phyloP scores from a whole-genome alignment of 2,329 filamentous ascomycete genomes.

The Penicillium sp. region DNA sequence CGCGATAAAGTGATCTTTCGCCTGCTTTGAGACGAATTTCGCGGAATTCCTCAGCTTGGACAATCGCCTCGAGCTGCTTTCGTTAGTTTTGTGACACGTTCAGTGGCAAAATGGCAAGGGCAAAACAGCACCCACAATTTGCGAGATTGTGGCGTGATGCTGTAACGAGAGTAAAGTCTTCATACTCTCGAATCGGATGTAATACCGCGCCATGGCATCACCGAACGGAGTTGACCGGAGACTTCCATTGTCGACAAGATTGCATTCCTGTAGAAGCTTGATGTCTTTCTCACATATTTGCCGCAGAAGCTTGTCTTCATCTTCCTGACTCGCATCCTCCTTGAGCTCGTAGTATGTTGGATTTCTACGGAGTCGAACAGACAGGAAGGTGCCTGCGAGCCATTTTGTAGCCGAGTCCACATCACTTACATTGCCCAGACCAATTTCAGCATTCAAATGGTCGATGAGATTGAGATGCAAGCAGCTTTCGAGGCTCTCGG shows the following conservation, averaged over 20 bases:
- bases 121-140: slow-evolving; percentile 58
- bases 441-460: slow-evolving; percentile 80
- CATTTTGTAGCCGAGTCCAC: slow-evolving; percentile 66
- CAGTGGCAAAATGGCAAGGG: slow-evolving; percentile 4
- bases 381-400: slow-evolving; percentile 75
- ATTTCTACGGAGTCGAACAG: slow-evolving; percentile 69
- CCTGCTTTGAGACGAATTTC: slow-evolving; percentile 68
- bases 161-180: slow-evolving; percentile 63
- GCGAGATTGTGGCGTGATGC: slow-evolving; percentile 59
- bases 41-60: slow-evolving; percentile 69
- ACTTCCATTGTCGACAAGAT: slow-evolving; percentile 53
- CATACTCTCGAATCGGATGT: slow-evolving; percentile 78
- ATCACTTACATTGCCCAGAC: slow-evolving; percentile 68
- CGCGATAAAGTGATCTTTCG: slow-evolving; percentile 68
- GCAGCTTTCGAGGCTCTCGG: slow-evolving; percentile 72
- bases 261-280: slow-evolving; percentile 58
- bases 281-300: slow-evolving; percentile 70
- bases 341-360: slow-evolving; percentile 68
- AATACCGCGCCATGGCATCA: slow-evolving; percentile 78
- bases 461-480: slow-evolving; percentile 77
- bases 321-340: slow-evolving; percentile 48
- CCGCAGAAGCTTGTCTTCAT: slow-evolving; percentile 64
- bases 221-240: slow-evolving; percentile 70
- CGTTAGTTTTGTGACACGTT: slow-evolving; percentile 7
- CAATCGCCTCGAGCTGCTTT: slow-evolving; percentile 61